Conservation (phyloP, 257 asterid genomes). For the Lavandula angustifolia region DNA sequence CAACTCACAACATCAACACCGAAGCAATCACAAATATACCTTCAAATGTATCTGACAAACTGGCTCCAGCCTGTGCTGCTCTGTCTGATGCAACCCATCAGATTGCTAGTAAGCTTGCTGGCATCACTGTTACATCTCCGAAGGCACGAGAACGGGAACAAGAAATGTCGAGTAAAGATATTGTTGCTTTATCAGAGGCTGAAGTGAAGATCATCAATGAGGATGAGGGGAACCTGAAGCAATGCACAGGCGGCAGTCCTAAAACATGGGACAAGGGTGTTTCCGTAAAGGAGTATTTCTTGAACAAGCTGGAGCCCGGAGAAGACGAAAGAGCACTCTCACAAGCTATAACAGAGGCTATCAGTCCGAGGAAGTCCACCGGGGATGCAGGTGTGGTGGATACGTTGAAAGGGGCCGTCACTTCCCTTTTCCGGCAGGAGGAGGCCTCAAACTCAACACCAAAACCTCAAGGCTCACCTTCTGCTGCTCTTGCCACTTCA, state of each 20-base stretch:
- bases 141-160: slow-evolving; percentile 26
- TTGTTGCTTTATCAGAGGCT: background rate
- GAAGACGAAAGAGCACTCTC: slow-evolving; percentile 89
- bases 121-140: slow-evolving; percentile 40
- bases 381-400: slow-evolving; percentile 63
- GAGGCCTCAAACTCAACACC: slow-evolving; percentile 34
- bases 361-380: slow-evolving; percentile 59
- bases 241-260: slow-evolving; percentile 35
- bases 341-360: slow-evolving; percentile 78
- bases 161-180: background rate
- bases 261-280: slow-evolving; percentile 79
- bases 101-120: slow-evolving; percentile 51
- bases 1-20: slow-evolving; percentile 40
- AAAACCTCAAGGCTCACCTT: slow-evolving; percentile 28
- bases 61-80: slow-evolving; percentile 61
- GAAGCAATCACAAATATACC: slow-evolving; percentile 12
- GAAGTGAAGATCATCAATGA: slow-evolving; percentile 28
- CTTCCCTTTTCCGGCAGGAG: slow-evolving; percentile 67
- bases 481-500: slow-evolving; percentile 22
- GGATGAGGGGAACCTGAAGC: slow-evolving; percentile 32
- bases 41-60: slow-evolving; percentile 45
- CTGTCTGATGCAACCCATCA: slow-evolving; percentile 61
- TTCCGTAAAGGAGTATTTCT: slow-evolving; percentile 79
- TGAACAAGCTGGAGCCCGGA: slow-evolving; percentile 85
- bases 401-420: slow-evolving; percentile 71